Evolutionary conservation across 345 rosid genomes (phyloP), one percentile per base, ranked within the genome.

Genomic region (Syzygium grande): DNA sequence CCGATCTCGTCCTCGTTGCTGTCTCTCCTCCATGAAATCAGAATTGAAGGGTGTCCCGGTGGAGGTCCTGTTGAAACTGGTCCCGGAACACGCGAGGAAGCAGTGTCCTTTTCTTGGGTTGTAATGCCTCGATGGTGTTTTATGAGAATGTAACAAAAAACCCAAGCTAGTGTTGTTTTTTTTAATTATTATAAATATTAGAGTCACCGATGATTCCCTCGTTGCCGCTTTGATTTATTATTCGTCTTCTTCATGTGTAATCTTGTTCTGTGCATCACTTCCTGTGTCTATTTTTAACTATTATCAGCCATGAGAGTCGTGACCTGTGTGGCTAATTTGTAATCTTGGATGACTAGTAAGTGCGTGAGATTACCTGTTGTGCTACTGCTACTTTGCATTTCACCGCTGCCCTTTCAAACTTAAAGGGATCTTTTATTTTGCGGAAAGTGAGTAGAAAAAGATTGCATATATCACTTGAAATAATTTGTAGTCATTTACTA

Each of bases 11-110:
- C 68, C 38, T 17, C 46, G 46, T 4, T 17, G 56, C 56, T 77
- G 21, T 22, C 41, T 23, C 68, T 78, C 12, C 51, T 51, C 9
- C 17, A 25, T 27, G 46, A 43, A 41, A 9, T 54, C 90, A 97
- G 99, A 97, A 91, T 93, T 97, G 92, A 96, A 95, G 91, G 98
- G 96, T n/a, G 95, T 97, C 51, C 93, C 97, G 0, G 92, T 54
- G 86, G 99, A 97, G 92, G 92, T 95, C 84, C 87, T 91, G 89
- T 93, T 88, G 55, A 96, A 95, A 91, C 89, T 97, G 93, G 93
- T 97, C 68, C 98, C 99, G 5, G 96, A 94, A 91, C 97, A 96
- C 46, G 97, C 97, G 4, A 95, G 99, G 90, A 97, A 95, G 96
- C 97, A 96, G 86, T 95, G 97, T 30, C 89, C 94, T 19, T 94